Percentiles rank a stretch among this genome's conserved stretches.
These are phyloP conservation scores for Plasmodium knowlesi DNA, from an alignment of 169 alveolate species.

Conservation along the genomic window DNA sequence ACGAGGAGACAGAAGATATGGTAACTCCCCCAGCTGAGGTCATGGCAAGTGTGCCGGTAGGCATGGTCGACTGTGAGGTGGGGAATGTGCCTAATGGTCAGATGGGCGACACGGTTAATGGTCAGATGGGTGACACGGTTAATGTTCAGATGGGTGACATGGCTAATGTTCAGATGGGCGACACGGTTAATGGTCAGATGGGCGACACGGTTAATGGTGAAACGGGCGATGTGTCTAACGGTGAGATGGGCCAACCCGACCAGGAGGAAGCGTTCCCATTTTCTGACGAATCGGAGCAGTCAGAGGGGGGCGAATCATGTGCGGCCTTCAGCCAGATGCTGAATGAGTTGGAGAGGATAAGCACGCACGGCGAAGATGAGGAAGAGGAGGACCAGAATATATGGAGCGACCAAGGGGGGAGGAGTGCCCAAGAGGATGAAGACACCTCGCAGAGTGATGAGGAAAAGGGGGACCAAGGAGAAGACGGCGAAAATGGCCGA, in stretches of 20 bases:
- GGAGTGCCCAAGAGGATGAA: background rate
- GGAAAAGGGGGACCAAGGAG: background rate
- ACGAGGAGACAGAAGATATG: background rate
- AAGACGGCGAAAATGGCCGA: background rate
- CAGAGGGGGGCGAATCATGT: background rate
- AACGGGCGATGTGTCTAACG: no score
- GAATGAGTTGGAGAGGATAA: background rate
- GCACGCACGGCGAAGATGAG: background rate
- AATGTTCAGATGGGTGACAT: background rate
- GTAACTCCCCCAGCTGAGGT: background rate
- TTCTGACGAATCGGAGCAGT: constrained; percentile 47
- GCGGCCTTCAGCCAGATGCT: background rate
- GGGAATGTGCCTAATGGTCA: background rate
- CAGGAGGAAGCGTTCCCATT: constrained; percentile 3
- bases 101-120: background rate
- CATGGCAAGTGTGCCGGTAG: background rate
- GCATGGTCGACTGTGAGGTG: background rate
- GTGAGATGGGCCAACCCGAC: background rate
- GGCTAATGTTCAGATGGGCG: background rate
- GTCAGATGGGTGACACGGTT: no score
- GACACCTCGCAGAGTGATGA: background rate
- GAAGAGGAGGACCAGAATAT: background rate
- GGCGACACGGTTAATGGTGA: no score
- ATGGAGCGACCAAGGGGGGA: background rate
- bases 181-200: background rate